These are phyloP conservation scores for Penicillium soppii DNA, from an alignment of 495 filamentous ascomycete genomes.

Conservation along the genomic window DNA sequence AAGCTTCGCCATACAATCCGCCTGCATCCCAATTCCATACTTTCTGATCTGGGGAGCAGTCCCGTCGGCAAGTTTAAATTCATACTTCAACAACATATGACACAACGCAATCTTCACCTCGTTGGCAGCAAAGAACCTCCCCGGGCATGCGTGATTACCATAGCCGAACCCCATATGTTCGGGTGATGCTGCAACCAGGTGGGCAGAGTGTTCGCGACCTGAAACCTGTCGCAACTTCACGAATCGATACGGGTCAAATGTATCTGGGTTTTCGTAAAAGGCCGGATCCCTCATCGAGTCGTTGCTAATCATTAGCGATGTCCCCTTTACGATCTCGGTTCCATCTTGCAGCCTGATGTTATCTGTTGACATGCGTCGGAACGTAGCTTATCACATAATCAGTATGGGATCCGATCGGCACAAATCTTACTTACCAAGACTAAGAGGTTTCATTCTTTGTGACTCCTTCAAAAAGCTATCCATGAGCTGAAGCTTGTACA, in stretches of 20 bases:
- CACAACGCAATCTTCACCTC: conserved; percentile 34
- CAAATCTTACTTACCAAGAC: background rate
- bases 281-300: conserved; percentile 1
- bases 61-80: conserved; percentile 28
- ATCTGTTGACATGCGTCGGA: background rate
- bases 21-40: background rate
- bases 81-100: conserved; percentile 47
- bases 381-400: background rate
- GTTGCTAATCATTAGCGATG: background rate
- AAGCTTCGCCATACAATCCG: background rate
- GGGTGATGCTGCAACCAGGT: conserved; percentile 14
- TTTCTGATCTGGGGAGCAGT: background rate
- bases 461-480: conserved; percentile 33
- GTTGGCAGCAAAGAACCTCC: conserved; percentile 38
- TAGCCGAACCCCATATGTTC: conserved; percentile 35
- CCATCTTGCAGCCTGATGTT: conserved; percentile 1
- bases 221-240: background rate
- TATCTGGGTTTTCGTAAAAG: background rate
- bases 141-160: conserved; percentile 46
- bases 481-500: conserved; percentile 46
- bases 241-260: conserved; percentile 9
- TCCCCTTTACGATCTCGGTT: background rate
- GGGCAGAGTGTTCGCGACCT: background rate
- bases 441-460: conserved; percentile 22
- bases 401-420: background rate